phyloP scores from a whole-genome alignment of 2,329 filamentous ascomycete genomes.

The Pseudogymnoascus sp. region DNA sequence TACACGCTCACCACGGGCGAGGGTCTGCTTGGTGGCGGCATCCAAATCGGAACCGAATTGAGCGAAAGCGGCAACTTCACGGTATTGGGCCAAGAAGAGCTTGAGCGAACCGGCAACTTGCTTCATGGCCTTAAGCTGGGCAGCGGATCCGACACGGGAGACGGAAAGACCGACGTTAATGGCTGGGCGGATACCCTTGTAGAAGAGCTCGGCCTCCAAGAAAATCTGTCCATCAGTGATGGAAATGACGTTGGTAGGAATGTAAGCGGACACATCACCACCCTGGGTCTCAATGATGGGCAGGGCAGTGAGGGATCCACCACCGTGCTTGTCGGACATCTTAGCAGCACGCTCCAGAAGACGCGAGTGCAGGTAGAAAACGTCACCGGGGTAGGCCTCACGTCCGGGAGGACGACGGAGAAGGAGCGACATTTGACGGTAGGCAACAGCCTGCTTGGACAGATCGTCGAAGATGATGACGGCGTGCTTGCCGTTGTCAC shows the following conservation, averaged over 20 bases:
- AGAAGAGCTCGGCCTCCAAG: constrained; percentile 98
- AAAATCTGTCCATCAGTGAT: constrained; percentile 99
- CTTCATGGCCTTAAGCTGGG: constrained; percentile 99
- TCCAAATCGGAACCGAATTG: constrained; percentile 99
- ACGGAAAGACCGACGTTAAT: constrained; percentile 99
- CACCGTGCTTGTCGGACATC: constrained; percentile 92
- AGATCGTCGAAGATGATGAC: constrained; percentile 92
- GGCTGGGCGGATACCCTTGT: constrained; percentile 99
- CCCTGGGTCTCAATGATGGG: constrained; percentile 99
- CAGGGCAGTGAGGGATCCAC: constrained; percentile 93
- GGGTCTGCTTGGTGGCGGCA: constrained; percentile 97
- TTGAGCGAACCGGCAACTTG: constrained; percentile 99
- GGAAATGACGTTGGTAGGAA: constrained; percentile 99
- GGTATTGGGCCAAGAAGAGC: constrained; percentile 99
- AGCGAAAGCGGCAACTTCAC: constrained; percentile 98
- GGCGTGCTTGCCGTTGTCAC: constrained; percentile 80
- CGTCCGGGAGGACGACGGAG: constrained; percentile 96
- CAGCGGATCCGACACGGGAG: constrained; percentile 98
- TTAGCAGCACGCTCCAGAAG: constrained; percentile 98
- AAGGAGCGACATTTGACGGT: constrained; percentile 97
- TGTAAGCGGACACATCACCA: constrained; percentile 99
- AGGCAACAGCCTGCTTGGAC: constrained; percentile 95
- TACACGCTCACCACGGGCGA: constrained; percentile 95
- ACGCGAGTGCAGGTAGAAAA: constrained; percentile 99
- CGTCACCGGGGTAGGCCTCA: constrained; percentile 99